Conservation (phyloP, 352 stramenopile genomes). For the Blastocystis sp. region DNA sequence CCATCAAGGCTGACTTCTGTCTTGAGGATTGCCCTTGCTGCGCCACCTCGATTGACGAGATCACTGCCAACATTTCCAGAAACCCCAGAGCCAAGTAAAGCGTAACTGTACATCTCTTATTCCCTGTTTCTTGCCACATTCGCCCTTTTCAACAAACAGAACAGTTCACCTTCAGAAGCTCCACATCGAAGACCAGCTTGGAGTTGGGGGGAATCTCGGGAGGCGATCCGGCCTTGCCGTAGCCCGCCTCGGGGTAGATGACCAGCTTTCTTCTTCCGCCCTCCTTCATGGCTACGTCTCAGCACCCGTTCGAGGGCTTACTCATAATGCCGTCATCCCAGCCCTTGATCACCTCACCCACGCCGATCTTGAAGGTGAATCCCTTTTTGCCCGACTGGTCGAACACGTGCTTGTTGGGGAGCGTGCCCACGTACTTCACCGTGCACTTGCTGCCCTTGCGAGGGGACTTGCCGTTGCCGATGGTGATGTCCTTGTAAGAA, state of each 20-base stretch:
- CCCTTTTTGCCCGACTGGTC: constrained; percentile 69
- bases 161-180: constrained; percentile 79
- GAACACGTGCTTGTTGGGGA: constrained; percentile 71
- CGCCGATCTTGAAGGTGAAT: constrained; percentile 72
- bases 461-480: constrained; percentile 51
- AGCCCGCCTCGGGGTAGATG: constrained; percentile 83
- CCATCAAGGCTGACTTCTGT: constrained; percentile 66
- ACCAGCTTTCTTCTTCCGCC: constrained; percentile 74
- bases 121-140: constrained; percentile 38
- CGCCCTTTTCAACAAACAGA: neutral
- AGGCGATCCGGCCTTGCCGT: constrained; percentile 80
- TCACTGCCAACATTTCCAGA: constrained; percentile 53
- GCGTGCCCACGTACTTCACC: constrained; percentile 70
- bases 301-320: neutral
- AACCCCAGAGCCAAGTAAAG: constrained; percentile 66
- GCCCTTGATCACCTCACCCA: constrained; percentile 80
- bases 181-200: constrained; percentile 86
- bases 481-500: constrained; percentile 68
- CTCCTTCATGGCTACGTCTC: constrained; percentile 63
- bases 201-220: constrained; percentile 83
- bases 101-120: constrained; percentile 22
- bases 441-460: constrained; percentile 66
- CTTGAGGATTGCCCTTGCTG: constrained; percentile 18
- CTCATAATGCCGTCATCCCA: constrained; percentile 84
- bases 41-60: constrained; percentile 52